These are phyloP conservation scores for Microthlaspi erraticum DNA, from an alignment of 345 rosid species.

Conservation along the genomic window DNA sequence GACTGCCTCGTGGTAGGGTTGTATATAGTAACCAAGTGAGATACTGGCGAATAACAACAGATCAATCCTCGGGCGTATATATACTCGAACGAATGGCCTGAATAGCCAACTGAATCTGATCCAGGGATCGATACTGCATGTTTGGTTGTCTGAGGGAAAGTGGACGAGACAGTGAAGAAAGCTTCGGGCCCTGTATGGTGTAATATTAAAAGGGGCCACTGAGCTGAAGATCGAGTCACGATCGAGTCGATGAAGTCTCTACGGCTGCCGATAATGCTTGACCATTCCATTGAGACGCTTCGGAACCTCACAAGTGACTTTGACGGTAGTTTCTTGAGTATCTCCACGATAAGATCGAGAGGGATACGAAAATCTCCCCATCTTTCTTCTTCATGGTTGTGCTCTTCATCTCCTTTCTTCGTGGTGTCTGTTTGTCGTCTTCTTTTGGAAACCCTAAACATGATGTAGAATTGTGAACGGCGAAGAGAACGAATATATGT, in stretches of 20 bases:
- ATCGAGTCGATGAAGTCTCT: not conserved
- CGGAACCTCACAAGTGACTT: too few species aligned
- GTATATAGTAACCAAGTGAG: not conserved
- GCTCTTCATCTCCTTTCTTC: not conserved
- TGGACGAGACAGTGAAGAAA: not conserved
- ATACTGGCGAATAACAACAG: not conserved
- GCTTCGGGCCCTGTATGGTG: not conserved
- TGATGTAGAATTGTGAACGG: too few species aligned
- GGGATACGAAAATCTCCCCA: not conserved
- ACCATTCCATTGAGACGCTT: too few species aligned
- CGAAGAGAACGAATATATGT: too few species aligned
- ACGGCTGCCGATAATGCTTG: not conserved
- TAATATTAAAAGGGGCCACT: not conserved
- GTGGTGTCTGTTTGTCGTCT: not conserved
- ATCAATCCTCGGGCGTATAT: not conserved
- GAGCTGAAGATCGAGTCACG: not conserved
- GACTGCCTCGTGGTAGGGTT: not conserved
- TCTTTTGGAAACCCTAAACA: not conserved
- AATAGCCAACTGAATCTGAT: too few species aligned
- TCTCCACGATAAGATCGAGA: not conserved
- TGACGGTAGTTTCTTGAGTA: conserved; percentile 1
- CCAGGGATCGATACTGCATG: not conserved
- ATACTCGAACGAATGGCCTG: not conserved
- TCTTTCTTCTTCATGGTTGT: not conserved
- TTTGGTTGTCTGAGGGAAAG: not conserved